phyloP scores from a whole-genome alignment of 2,329 filamentous ascomycete genomes.

The Magnaporthiopsis incrustans region DNA sequence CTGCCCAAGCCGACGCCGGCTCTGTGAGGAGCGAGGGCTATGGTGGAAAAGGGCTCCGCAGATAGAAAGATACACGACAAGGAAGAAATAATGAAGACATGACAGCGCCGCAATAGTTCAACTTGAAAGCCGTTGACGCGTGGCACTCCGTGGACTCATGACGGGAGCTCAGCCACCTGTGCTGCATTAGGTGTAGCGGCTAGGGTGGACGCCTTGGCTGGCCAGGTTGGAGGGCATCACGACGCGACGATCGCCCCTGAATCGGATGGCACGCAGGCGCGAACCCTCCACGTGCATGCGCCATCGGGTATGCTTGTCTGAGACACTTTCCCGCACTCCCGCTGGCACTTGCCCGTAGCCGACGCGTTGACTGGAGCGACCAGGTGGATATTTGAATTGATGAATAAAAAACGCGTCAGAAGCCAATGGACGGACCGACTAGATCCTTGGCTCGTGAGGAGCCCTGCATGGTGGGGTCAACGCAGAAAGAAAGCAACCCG shows the following conservation, averaged over 20 bases:
- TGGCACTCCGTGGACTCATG: too few relatives aligned
- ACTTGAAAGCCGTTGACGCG: too few relatives aligned
- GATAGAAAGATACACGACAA: neutral
- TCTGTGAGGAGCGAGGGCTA: neutral
- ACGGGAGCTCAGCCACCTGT: too few relatives aligned
- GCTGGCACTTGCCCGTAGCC: neutral
- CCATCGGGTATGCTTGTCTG: neutral
- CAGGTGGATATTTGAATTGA: neutral
- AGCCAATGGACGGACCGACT: neutral
- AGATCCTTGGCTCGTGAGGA: neutral
- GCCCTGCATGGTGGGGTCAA: neutral
- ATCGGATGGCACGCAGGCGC: neutral
- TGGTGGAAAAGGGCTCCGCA: neutral
- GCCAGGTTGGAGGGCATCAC: neutral
- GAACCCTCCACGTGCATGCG: neutral
- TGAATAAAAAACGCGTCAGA: too few relatives aligned
- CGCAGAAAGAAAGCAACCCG: neutral
- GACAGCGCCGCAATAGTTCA: neutral
- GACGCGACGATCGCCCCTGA: neutral
- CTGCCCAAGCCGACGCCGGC: conserved; percentile 11
- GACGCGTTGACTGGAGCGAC: too few relatives aligned
- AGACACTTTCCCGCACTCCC: neutral
- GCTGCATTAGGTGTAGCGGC: too few relatives aligned
- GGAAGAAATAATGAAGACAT: neutral
- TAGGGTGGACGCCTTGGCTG: neutral